Conservation (phyloP, 768 basidiomycete species). For the Daedaleopsis sinensis region DNA sequence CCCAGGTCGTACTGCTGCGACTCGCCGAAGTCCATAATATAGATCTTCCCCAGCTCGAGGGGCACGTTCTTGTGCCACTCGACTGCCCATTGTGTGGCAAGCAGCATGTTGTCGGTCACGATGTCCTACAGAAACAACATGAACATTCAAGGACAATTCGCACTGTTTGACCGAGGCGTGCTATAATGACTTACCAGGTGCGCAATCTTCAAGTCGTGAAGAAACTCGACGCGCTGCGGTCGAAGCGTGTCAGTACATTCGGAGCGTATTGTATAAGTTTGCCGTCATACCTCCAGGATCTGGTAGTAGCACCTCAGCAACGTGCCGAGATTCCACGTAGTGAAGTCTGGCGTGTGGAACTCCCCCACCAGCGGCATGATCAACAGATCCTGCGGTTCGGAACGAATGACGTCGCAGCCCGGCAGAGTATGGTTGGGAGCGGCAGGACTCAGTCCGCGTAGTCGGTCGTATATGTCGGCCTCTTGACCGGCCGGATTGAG, state of each 20-base stretch:
- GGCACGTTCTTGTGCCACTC: not conserved
- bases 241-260: too few relatives aligned
- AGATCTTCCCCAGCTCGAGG: not conserved
- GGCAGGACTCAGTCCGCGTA: not conserved
- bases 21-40: slow-evolving; percentile 3
- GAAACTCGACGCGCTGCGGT: too few relatives aligned
- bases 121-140: not conserved
- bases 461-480: not conserved
- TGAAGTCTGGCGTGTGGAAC: not conserved
- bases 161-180: too few relatives aligned
- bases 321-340: not conserved
- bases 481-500: not conserved
- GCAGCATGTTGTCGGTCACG: not conserved
- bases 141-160: not conserved
- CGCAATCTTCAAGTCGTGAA: not conserved
- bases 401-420: too few relatives aligned
- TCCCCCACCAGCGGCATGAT: not conserved
- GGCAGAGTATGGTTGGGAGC: not conserved
- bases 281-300: slow-evolving; percentile 1
- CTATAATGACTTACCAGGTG: slow-evolving; percentile 2
- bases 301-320: not conserved
- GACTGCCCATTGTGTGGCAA: not conserved
- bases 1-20: not conserved
- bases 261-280: too few relatives aligned
- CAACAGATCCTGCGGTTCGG: not conserved